Evolutionary conservation across 2,329 filamentous ascomycete genomes (phyloP), one percentile per base, ranked within the genome.

Genomic region (Fusarium brevicatenulatum): DNA sequence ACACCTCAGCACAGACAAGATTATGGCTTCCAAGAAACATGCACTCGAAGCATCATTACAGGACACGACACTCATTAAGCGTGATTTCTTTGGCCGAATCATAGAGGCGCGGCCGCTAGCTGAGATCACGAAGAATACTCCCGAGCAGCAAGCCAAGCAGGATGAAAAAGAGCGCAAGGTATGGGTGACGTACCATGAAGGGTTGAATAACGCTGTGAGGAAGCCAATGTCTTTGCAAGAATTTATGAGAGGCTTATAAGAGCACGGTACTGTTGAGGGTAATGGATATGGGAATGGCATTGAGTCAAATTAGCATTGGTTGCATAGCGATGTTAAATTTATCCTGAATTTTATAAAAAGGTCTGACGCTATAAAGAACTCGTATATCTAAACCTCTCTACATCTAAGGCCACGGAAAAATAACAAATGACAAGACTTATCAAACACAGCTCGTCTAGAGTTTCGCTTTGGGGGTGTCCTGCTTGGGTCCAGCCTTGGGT

Each of bases 131-230:
- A 83, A 80, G 16, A 84, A 84, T 63, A 79, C 67, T 19, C 71
- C 64, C 52, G 79, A 77, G 42, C 80, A 75, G 68, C 77, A 76
- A 66, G 81, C 78, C 43, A 80, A 44, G 32, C 61, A 52, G 23
- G 60, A 82, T 47, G 82, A 85, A 63, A 87, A 87, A 53, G 87
- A 86, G 55, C 89, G 77, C 15, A 86, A 91, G 76, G 92, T 95
- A 8, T 97, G 95, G 95, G 91, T 97, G 46, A 95, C 90, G 71
- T 98, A 91, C 81, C 91, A 97, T 78, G 95, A 98, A 83, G 95
- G 95, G 1, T 91, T 94, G 80, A 96, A 94, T 63, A 97, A 98
- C 86, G 95, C 95, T 16, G 95, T 98, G 68, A 88, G 93, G 81
- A 97, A 97, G 81, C 93, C 94, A 5, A 91, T 98, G 70, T 93